These are phyloP conservation scores for Lichtheimia ramosa DNA, from an alignment of 371 early-diverging fungal species.

Conservation along the genomic window DNA sequence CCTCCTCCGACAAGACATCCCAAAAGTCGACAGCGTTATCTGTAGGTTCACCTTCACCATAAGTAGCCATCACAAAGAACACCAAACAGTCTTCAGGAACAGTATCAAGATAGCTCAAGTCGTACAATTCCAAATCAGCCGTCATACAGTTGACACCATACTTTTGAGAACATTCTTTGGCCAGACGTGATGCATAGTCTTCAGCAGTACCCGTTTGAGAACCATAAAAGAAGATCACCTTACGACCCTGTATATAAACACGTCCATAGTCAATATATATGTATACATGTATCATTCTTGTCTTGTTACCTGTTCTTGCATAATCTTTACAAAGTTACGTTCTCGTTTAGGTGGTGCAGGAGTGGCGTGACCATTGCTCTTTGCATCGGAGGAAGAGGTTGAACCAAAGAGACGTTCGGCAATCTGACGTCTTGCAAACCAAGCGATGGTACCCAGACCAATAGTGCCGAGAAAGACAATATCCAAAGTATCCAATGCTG, in stretches of 20 bases:
- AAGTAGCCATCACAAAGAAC: constrained; percentile 88
- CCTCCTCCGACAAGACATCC: constrained; percentile 70
- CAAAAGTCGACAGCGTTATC: constrained; percentile 90
- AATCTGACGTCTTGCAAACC: constrained; percentile 40
- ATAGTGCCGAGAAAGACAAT: constrained; percentile 49
- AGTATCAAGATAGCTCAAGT: constrained; percentile 72
- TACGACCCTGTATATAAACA: constrained; percentile 55
- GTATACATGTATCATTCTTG: neutral
- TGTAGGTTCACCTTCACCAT: constrained; percentile 91
- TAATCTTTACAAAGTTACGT: constrained; percentile 65
- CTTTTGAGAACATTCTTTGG: constrained; percentile 78
- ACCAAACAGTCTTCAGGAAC: constrained; percentile 65
- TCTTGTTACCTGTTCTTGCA: constrained; percentile 55
- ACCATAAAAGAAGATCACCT: constrained; percentile 85
- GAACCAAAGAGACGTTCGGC: constrained; percentile 22
- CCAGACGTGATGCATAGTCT: constrained; percentile 86
- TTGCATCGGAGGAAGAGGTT: constrained; percentile 17
- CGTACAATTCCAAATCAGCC: constrained; percentile 87
- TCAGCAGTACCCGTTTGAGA: constrained; percentile 98
- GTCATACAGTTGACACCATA: constrained; percentile 78
- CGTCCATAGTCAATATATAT: neutral
- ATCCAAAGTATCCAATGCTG: constrained; percentile 46
- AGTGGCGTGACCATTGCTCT: constrained; percentile 15
- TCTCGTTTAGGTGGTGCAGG: constrained; percentile 27
- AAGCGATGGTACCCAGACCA: constrained; percentile 51